Base-by-base conservation (phyloP, 371 early-diverging fungal species). In the Actinomortierella wolfii region DNA sequence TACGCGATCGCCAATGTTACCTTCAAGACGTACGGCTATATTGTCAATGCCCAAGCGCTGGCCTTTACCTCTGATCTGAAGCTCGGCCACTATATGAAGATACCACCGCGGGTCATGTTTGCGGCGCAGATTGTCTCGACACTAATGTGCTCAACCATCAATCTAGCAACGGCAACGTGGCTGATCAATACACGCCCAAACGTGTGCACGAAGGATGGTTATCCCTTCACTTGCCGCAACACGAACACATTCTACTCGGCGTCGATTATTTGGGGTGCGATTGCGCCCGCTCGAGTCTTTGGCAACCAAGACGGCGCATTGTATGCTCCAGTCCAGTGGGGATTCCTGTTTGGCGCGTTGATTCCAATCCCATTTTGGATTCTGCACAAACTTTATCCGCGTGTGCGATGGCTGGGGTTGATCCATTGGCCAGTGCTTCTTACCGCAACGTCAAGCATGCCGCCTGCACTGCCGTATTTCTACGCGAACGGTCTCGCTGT, bases 271-370 rank as follows among this genome's bases (percentile, higher is more conserved):
- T 92, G 86, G 90, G 89, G 89, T 54, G 76, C 83, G 14, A 84
- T 91, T 42, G 86, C 86, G 43, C 92, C 93, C 15, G 67, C 63
- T 3, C 81, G 78, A n/a, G 83, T 89, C 82, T 92, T 91, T 63
- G 91, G 88, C n/a, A 29, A 56, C 29, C 73, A 57, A 17, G 65
- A 64, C 46, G 51, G 54, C 2, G 84, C 70, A 1, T 17, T 70
- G 9, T 69, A 69, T 23, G 47, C 53, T 4, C 29, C 64, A 1
- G 59, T 83, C 39, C 67, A 78, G n/a, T 83, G 80, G 81, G 79
- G 77, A 5, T 81, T 83, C 59, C 9, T 83, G 9, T 65, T 66
- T 23, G 69, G 71, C 2, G 63, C 64, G 1, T 8, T 66, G n/a
- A 21, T 76, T 0, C 76, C 76, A 0, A 15, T 79, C 17, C 67